Percentiles rank a stretch among this genome's conserved stretches.
These are phyloP conservation scores for Leccinellum albellum DNA, from an alignment of 768 basidiomycete genomes.

Conservation along the genomic window DNA sequence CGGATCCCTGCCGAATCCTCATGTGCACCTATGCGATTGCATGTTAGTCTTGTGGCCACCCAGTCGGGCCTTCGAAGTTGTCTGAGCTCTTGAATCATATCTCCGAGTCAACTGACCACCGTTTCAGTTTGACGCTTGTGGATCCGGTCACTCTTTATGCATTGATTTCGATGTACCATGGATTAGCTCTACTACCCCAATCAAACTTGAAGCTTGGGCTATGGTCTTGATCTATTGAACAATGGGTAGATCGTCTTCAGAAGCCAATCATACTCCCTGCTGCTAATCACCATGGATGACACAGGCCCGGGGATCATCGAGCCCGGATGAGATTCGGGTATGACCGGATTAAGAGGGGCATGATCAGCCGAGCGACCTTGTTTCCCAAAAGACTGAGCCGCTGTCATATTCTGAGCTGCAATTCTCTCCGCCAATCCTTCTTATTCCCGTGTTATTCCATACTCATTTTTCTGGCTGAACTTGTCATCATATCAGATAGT, in stretches of 20 bases:
- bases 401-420: not conserved
- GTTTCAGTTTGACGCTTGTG: not conserved
- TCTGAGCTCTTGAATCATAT: not conserved
- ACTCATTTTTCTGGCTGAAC: too few relatives aligned
- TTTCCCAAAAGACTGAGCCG: not conserved
- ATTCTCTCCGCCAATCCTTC: not conserved
- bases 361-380: not conserved
- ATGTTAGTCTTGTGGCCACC: not conserved
- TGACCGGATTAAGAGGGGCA: not conserved
- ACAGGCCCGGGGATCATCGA: not conserved
- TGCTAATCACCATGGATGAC: not conserved
- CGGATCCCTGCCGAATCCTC: not conserved
- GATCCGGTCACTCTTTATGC: not conserved
- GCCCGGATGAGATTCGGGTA: not conserved
- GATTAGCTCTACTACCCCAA: not conserved
- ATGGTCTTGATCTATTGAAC: not conserved
- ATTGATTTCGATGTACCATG: not conserved
- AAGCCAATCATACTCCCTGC: not conserved
- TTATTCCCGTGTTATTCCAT: not conserved
- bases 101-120: not conserved
- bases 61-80: not conserved
- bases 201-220: not conserved
- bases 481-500: too few relatives aligned
- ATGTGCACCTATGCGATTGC: not conserved
- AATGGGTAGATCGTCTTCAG: not conserved